phyloP scores from a whole-genome alignment of 208 protist genomes.

The Angomonas ambiguus region DNA sequence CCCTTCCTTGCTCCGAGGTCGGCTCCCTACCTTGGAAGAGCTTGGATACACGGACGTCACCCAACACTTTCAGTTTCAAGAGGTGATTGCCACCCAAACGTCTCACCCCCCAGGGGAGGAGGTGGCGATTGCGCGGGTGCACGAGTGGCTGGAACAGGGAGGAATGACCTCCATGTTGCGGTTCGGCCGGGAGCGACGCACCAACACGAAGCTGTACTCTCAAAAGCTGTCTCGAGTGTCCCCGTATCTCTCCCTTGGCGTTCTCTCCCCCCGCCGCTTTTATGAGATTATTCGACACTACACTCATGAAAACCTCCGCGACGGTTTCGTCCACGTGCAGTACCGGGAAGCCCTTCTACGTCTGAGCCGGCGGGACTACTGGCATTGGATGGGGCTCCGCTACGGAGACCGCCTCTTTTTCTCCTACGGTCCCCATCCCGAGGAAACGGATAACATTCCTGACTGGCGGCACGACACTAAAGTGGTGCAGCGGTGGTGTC shows the following conservation, averaged over 20 bases:
- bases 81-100: conserved; percentile 71
- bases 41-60: conserved; percentile 60
- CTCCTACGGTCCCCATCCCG: conserved; percentile 75
- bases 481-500: conserved; percentile 82
- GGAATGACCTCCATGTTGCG: conserved; percentile 73
- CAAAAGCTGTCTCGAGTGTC: conserved; percentile 67
- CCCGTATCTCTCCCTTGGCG: conserved; percentile 72
- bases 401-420: conserved; percentile 80
- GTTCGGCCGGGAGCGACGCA: conserved; percentile 56
- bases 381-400: conserved; percentile 85
- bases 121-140: conserved; percentile 46
- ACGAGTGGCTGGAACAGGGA: conserved; percentile 60
- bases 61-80: conserved; percentile 41
- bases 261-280: conserved; percentile 65
- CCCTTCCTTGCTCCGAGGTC: conserved; percentile 42
- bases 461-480: conserved; percentile 76
- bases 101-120: conserved; percentile 67
- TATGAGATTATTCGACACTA: conserved; percentile 72
- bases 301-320: conserved; percentile 41
- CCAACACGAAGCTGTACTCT: conserved; percentile 85
- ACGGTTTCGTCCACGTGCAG: conserved; percentile 77
- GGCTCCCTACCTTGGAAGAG: conserved; percentile 57
- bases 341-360: conserved; percentile 76
- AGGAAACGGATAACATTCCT: conserved; percentile 65
- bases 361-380: conserved; percentile 83